Percentiles rank a stretch among this genome's conserved stretches.
Conservation (phyloP, 2,329 filamentous ascomycete genomes). For the Aspergillus luchuensis region DNA sequence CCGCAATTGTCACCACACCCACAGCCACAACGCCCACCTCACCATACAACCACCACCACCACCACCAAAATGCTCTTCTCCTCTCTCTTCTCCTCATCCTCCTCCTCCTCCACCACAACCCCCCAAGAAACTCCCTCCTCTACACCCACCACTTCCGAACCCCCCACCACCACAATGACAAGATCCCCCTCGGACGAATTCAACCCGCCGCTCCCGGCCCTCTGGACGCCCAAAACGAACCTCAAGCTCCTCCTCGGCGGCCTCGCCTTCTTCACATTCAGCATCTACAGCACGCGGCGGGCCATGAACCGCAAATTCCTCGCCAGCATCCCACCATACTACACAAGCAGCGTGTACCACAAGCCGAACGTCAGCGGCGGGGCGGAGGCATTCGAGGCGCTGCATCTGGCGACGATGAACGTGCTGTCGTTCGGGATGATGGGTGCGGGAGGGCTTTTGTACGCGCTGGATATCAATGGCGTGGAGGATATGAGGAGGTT, state of each 20-base stretch:
- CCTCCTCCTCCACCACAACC: slow-evolving; percentile 15
- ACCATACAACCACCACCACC: not conserved
- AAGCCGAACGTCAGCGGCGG: slow-evolving; percentile 59
- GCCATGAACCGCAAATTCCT: slow-evolving; percentile 63
- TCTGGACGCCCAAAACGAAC: slow-evolving; percentile 29
- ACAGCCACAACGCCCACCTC: not conserved
- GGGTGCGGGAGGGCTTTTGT: slow-evolving; percentile 71
- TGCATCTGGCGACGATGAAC: slow-evolving; percentile 85
- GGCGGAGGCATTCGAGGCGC: slow-evolving; percentile 76
- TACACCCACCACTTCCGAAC: slow-evolving; percentile 7
- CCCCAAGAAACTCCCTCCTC: slow-evolving; percentile 3
- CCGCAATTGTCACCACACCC: not conserved
- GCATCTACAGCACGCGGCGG: slow-evolving; percentile 70
- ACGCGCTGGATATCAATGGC: slow-evolving; percentile 73
- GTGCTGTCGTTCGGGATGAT: slow-evolving; percentile 75
- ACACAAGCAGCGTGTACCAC: slow-evolving; percentile 53
- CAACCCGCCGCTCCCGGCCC: slow-evolving; percentile 17
- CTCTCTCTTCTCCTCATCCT: slow-evolving; percentile 12
- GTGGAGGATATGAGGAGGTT: slow-evolving; percentile 65
- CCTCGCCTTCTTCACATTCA: slow-evolving; percentile 72
- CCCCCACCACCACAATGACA: not conserved
- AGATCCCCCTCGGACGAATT: not conserved
- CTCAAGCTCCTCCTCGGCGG: slow-evolving; percentile 69
- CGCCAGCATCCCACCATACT: slow-evolving; percentile 69
- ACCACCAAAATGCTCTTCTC: slow-evolving; percentile 23